Base-by-base conservation (phyloP, 805 yeast genomes). In the Myxozyma melibiosi region DNA sequence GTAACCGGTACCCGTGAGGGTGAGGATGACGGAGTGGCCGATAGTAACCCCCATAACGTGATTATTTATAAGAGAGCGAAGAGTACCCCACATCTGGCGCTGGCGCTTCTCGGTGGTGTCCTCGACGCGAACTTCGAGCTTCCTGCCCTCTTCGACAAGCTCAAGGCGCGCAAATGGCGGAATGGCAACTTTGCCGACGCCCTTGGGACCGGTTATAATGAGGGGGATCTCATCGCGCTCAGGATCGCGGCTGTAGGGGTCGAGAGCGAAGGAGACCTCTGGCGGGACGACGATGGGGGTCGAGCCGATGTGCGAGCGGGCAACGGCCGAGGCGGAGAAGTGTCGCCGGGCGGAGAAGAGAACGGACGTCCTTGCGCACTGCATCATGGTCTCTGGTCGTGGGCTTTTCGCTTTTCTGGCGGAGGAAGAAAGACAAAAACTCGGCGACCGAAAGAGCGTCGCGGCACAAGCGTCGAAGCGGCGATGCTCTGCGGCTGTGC, bases 1-100 rank as follows among this genome's bases (percentile, higher is more conserved):
- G 80, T 88, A 94, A 71, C 99, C 99, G 11, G 98, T 92, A 64
- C 99, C 99, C 16, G 90, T 95, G 65, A 94, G 85, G 73, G 84
- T 88, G 62, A 94, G 78, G 54, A 91, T 86, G 25, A 94, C 83
- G 60, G 90, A 73, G 71, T 94, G 98, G 13, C 98, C 98, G 66
- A 91, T 98, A 39, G 90, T 84, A 38, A 90, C 96, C 51, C 99
- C 99, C 35, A 81, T 76, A 28, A 92, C 79, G 65, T 86, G 81
- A 74, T 92, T 92, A 67, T 84, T 82, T 46, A 94, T 71, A 57
- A 85, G 77, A 0, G 95, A 80, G 70, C 99, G 82, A 51, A 86
- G 80, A 5, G 98, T 94, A 16, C 99, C 99, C 98, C 98, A 94
- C 81, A 94, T 83, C 18, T 95, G 77, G 63, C 86, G 82, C 75